phyloP scores from a whole-genome alignment of 208 protist genomes.

The Acanthamoeba healyi region DNA sequence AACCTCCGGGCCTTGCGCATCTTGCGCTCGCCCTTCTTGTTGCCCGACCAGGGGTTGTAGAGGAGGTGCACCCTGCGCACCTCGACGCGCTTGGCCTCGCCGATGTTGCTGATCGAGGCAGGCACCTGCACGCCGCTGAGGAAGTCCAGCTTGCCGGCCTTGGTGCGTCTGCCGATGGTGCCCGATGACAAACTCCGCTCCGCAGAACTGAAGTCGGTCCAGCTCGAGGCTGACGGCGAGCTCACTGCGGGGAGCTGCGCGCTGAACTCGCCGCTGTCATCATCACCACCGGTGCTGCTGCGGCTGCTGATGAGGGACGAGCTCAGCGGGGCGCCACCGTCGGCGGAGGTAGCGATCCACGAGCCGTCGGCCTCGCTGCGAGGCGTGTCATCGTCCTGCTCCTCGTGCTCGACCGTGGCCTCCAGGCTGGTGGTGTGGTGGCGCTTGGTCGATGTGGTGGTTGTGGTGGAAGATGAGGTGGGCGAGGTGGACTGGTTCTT shows the following conservation, averaged over 20 bases:
- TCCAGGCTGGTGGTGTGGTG: too few species aligned
- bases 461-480: not conserved
- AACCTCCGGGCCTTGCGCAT: not conserved
- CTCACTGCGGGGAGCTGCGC: not conserved
- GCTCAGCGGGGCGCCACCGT: too few species aligned
- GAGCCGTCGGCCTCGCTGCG: not conserved
- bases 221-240: not conserved
- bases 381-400: not conserved
- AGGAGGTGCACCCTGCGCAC: constrained; percentile 5
- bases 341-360: not conserved
- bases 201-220: not conserved
- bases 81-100: constrained; percentile 12
- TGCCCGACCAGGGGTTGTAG: constrained; percentile 64
- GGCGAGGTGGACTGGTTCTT: not conserved
- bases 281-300: not conserved
- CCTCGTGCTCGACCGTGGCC: not conserved
- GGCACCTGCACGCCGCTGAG: not conserved
- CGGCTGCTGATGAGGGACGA: too few species aligned
- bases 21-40: constrained; percentile 33
- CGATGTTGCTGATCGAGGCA: constrained; percentile 14
- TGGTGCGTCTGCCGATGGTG: too few species aligned
- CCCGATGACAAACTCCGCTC: not conserved
- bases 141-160: not conserved
- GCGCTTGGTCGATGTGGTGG: not conserved
- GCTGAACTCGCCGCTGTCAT: not conserved